A percentile compares a stretch with the other conserved stretches of the same genome.
Evolutionary conservation across 1,139 yeast species (phyloP).

Genomic region (Pichia sp.): DNA sequence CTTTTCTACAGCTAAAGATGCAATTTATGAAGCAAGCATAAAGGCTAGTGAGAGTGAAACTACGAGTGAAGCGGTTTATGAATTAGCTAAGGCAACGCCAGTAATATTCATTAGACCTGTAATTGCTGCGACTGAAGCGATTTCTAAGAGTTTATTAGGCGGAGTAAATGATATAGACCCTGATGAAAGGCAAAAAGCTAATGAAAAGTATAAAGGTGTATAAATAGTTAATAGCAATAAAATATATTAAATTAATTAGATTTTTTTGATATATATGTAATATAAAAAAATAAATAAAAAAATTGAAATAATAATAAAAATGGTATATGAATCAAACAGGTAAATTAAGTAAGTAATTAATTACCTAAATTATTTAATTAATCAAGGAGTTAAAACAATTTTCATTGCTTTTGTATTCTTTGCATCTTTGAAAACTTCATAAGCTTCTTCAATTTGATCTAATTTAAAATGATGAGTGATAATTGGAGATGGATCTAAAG

Average conservation of each 20-base stretch:
- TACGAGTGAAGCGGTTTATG: constrained; percentile 59
- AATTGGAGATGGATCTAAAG: constrained; percentile 38
- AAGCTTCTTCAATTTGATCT: constrained; percentile 54
- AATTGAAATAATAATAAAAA: not conserved
- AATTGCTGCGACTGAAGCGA: constrained; percentile 89
- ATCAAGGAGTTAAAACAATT: constrained; percentile 23
- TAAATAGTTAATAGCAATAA: not conserved
- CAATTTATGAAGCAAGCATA: constrained; percentile 51
- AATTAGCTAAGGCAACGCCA: constrained; percentile 75
- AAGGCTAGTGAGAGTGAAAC: constrained; percentile 58
- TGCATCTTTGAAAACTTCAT: constrained; percentile 47
- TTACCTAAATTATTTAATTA: not conserved
- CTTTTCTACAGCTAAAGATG: constrained; percentile 57
- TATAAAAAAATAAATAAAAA: not conserved
- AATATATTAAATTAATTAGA: not conserved
- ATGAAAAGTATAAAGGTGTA: constrained; percentile 43
- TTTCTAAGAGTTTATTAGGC: constrained; percentile 77
- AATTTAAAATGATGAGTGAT: constrained; percentile 59
- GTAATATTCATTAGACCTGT: constrained; percentile 75
- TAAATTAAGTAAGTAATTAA: no score
- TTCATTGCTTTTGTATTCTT: constrained; percentile 41
- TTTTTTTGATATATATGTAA: not conserved
- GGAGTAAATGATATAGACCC: constrained; percentile 77
- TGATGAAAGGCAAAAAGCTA: constrained; percentile 40
- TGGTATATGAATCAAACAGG: no score